These are phyloP conservation scores for Volvox carteri DNA, from an alignment of 163 green algal genomes.

Conservation along the genomic window DNA sequence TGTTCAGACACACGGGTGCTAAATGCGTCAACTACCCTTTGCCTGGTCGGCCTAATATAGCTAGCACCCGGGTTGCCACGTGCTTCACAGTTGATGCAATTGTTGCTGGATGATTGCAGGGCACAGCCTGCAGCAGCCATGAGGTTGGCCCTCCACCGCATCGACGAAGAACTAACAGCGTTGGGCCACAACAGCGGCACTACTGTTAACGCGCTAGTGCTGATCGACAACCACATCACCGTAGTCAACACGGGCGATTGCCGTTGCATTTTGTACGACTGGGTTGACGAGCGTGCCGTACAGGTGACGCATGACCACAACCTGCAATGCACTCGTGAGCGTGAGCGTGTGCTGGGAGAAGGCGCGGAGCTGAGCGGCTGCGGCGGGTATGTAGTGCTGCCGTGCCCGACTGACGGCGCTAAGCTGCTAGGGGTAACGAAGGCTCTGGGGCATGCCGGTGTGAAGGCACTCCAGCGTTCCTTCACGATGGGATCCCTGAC, in stretches of 20 bases:
- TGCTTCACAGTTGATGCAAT: too few relatives aligned
- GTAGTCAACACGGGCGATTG: slow-evolving; percentile 55
- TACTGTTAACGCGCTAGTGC: slow-evolving; percentile 42
- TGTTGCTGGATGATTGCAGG: too few relatives aligned
- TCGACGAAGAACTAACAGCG: slow-evolving; percentile 44
- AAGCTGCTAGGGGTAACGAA: slow-evolving; percentile 54
- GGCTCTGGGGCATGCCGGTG: slow-evolving; percentile 42
- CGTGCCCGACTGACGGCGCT: slow-evolving; percentile 19
- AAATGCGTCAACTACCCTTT: too few relatives aligned
- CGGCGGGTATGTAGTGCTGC: slow-evolving; percentile 51
- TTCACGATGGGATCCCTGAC: neutral
- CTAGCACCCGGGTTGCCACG: too few relatives aligned
- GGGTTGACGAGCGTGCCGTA: slow-evolving; percentile 15
- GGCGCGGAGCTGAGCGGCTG: slow-evolving; percentile 42
- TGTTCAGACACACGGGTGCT: too few relatives aligned
- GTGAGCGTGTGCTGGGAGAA: slow-evolving; percentile 33
- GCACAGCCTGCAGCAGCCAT: slow-evolving; percentile 22
- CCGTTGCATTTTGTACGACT: slow-evolving; percentile 52
- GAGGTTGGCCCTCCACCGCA: slow-evolving; percentile 11
- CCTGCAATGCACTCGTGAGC: slow-evolving; percentile 15
- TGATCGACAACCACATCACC: slow-evolving; percentile 38
- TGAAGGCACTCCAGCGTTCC: slow-evolving; percentile 48
- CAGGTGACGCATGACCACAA: slow-evolving; percentile 46
- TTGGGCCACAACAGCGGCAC: slow-evolving; percentile 50
- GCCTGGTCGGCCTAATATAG: too few relatives aligned